Conservation (phyloP, 2,329 filamentous ascomycete species). For the Fonsecaea pedrosoi region DNA sequence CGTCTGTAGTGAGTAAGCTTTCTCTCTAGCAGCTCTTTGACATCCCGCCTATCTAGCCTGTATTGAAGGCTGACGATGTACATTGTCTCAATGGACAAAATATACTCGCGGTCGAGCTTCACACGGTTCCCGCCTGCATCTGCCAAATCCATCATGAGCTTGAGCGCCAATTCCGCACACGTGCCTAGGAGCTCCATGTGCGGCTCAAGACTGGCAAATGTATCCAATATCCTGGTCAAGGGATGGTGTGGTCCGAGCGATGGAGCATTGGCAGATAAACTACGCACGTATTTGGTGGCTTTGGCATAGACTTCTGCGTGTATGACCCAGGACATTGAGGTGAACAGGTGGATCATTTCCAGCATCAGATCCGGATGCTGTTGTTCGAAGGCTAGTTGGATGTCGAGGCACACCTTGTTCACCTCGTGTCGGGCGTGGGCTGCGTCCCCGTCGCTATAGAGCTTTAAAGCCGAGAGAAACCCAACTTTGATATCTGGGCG, state of each 20-base stretch:
- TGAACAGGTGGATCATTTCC: background rate
- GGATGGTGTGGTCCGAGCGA: no score
- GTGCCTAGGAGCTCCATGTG: background rate
- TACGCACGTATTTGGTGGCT: background rate
- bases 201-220: background rate
- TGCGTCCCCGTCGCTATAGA: background rate
- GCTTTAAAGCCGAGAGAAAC: background rate
- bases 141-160: conserved; percentile 7
- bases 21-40: background rate
- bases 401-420: background rate
- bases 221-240: no score
- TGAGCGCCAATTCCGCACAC: background rate
- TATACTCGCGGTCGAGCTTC: conserved; percentile 10
- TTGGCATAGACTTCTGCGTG: background rate
- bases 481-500: background rate
- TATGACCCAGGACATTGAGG: background rate
- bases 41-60: background rate
- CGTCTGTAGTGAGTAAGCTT: conserved; percentile 4
- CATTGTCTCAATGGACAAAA: background rate
- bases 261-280: background rate
- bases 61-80: background rate
- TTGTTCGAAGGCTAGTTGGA: no score
- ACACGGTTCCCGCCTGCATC: background rate
- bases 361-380: background rate
- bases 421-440: conserved; percentile 1